phyloP scores from a whole-genome alignment of 768 basidiomycete species.

The Boletus subparvulus region DNA sequence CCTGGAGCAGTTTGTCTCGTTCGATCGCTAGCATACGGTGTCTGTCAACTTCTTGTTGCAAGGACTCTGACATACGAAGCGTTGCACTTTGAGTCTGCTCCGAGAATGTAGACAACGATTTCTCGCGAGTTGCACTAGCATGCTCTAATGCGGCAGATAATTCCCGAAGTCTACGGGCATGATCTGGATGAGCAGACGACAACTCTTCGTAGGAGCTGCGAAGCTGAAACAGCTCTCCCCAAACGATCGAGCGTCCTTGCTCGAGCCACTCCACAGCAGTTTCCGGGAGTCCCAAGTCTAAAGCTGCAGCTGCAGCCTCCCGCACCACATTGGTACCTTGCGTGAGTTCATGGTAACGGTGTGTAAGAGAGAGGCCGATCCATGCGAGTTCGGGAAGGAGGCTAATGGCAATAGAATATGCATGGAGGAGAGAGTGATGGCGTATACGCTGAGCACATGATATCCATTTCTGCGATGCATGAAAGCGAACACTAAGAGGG shows the following conservation, averaged over 20 bases:
- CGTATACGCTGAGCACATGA: conserved; percentile 1
- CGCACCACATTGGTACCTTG: conserved; percentile 13
- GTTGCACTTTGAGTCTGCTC: neutral
- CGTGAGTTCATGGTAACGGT: conserved; percentile 16
- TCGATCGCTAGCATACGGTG: too few relatives aligned
- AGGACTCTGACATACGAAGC: too few relatives aligned
- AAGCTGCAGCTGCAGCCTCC: conserved; percentile 23
- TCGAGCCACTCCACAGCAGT: conserved; percentile 18
- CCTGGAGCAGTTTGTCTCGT: too few relatives aligned
- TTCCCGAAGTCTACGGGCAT: neutral
- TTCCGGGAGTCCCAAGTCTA: conserved; percentile 4
- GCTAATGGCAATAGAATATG: conserved; percentile 15
- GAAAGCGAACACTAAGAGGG: neutral
- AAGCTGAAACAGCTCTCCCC: conserved; percentile 17
- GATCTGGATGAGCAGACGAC: neutral
- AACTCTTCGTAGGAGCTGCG: conserved; percentile 11
- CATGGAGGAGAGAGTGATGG: conserved; percentile 14
- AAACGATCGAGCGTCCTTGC: conserved; percentile 16
- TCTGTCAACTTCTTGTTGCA: too few relatives aligned
- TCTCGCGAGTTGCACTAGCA: neutral
- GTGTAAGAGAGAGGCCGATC: conserved; percentile 14
- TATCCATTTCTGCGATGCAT: conserved; percentile 7
- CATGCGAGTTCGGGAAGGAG: conserved; percentile 20
- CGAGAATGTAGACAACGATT: neutral
- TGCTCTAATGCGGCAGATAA: neutral